A percentile compares a stretch with the other conserved stretches of the same genome.
phyloP scores from a whole-genome alignment of 2,329 filamentous ascomycete species.

The Leptographium galeiforme region DNA sequence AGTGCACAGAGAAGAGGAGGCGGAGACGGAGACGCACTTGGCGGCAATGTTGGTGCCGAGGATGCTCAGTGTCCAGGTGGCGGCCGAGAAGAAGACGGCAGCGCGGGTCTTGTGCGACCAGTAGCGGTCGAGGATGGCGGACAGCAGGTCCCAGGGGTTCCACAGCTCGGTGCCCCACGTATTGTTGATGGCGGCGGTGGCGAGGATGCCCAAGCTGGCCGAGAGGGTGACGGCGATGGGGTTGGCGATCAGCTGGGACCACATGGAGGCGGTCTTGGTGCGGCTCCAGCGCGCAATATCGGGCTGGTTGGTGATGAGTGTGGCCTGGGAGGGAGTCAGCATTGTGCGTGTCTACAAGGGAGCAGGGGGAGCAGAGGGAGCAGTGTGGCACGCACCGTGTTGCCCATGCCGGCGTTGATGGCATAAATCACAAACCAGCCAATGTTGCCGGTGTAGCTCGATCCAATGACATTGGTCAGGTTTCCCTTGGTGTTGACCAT shows the following conservation, averaged over 20 bases:
- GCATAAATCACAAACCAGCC: conserved; percentile 24
- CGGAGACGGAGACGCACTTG: conserved; percentile 10
- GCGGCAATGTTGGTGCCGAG: conserved; percentile 14
- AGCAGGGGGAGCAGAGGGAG: neutral
- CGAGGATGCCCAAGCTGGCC: conserved; percentile 28
- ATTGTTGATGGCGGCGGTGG: conserved; percentile 28
- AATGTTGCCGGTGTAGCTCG: conserved; percentile 10
- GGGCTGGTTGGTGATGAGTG: conserved; percentile 26
- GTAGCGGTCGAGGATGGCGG: conserved; percentile 13
- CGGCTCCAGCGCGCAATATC: conserved; percentile 29
- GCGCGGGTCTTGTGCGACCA: conserved; percentile 8
- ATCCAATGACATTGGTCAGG: conserved; percentile 15
- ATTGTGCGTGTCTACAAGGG: neutral
- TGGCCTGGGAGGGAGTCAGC: neutral
- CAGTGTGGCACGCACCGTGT: conserved; percentile 7
- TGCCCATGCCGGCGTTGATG: conserved; percentile 25
- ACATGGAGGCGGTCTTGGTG: conserved; percentile 24
- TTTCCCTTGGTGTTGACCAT: conserved; percentile 24
- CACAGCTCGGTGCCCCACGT: conserved; percentile 20
- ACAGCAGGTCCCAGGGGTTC: conserved; percentile 14
- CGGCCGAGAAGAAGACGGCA: conserved; percentile 12
- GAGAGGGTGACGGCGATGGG: conserved; percentile 27
- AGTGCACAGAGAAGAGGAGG: neutral
- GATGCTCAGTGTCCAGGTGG: conserved; percentile 11
- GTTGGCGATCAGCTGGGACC: conserved; percentile 26